Conservation (phyloP, 192 early-diverging fungal species). For the Helicostylum pulchrum region DNA sequence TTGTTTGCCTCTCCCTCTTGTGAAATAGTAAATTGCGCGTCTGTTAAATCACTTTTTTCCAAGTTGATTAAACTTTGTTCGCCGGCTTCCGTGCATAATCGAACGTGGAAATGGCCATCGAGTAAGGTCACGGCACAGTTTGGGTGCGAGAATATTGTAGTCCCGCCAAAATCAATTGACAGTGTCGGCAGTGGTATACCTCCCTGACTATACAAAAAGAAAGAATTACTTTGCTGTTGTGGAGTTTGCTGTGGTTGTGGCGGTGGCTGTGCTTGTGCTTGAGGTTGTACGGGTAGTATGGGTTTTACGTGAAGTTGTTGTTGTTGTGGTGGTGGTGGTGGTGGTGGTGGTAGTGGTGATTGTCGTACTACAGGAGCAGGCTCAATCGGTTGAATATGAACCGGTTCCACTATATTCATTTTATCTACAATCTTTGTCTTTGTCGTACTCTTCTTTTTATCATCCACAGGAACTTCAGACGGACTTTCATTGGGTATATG, state of each 20-base stretch:
- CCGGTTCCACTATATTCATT: not conserved
- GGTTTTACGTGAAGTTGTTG: not conserved
- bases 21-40: slow-evolving; percentile 20
- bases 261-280: not conserved
- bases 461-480: too few relatives aligned
- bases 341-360: not conserved
- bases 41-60: slow-evolving; percentile 19
- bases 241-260: not conserved
- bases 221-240: not conserved
- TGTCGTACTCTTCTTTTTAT: too few relatives aligned
- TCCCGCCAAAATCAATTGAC: slow-evolving; percentile 25
- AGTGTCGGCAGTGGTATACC: slow-evolving; percentile 37
- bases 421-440: too few relatives aligned
- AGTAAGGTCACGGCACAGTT: slow-evolving; percentile 34
- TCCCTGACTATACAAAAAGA: slow-evolving; percentile 16
- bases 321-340: not conserved
- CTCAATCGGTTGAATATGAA: not conserved
- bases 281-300: not conserved
- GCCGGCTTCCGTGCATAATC: slow-evolving; percentile 21
- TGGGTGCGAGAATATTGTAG: slow-evolving; percentile 22
- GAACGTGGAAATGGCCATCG: slow-evolving; percentile 29
- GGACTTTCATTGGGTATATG: too few relatives aligned
- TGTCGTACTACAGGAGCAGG: not conserved
- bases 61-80: slow-evolving; percentile 23
- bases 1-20: slow-evolving; percentile 9